Conservation (phyloP, 768 basidiomycete species). For the Dacryopinax spathularia region DNA sequence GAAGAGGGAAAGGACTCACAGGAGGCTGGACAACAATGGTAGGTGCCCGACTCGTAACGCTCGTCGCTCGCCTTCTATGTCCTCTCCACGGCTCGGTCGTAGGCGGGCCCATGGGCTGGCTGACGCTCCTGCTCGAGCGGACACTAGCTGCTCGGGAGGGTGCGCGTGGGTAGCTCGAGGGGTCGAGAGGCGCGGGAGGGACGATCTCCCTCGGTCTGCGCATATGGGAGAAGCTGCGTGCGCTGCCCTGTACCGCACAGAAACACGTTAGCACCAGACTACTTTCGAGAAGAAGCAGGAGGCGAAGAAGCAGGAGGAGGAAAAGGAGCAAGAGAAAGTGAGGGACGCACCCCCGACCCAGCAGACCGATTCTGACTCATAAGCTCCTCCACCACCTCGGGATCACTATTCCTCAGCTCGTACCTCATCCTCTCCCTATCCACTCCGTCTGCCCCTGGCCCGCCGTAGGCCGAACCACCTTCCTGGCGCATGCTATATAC, state of each 20-base stretch:
- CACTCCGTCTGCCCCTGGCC: neutral
- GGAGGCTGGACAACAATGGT: neutral
- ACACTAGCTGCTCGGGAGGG: neutral
- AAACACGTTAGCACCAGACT: no score
- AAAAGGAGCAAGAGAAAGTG: no score
- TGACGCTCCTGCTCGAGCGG: neutral
- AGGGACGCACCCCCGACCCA: neutral
- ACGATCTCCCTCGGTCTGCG: neutral
- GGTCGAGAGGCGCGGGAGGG: neutral
- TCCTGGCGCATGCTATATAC: neutral
- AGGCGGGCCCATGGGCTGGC: neutral
- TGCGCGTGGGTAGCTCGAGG: neutral
- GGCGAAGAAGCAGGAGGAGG: no score
- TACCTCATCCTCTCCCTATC: neutral
- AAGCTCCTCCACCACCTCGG: neutral
- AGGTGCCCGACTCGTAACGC: neutral
- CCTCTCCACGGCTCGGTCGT: neutral
- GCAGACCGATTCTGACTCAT: neutral
- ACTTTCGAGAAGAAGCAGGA: no score
- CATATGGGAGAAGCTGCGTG: neutral
- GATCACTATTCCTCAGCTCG: neutral
- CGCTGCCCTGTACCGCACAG: slow-evolving; percentile 1
- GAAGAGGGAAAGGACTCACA: neutral
- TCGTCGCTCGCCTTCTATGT: neutral
- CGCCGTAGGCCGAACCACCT: neutral